phyloP scores from a whole-genome alignment of 2,329 filamentous ascomycete genomes.

The Phialocephala subalpina region DNA sequence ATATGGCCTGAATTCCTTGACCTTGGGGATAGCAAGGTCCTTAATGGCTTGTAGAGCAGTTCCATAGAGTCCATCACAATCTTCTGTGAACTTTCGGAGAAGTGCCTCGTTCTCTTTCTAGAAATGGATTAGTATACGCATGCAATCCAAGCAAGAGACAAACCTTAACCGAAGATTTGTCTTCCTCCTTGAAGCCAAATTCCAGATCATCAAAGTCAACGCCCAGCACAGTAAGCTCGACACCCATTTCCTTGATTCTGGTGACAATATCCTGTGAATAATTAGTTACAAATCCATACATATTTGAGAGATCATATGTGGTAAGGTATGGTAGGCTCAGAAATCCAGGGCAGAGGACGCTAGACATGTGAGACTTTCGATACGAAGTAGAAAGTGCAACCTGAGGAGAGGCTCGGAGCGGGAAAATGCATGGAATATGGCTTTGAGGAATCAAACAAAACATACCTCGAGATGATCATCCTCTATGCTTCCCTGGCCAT shows the following conservation, averaged over 20 bases:
- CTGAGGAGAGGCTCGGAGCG: no score
- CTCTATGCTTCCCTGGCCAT: constrained; percentile 78
- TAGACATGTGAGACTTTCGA: background rate
- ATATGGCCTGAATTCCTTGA: constrained; percentile 80
- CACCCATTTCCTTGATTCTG: constrained; percentile 78
- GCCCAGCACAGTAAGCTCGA: constrained; percentile 84
- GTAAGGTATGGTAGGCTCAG: background rate
- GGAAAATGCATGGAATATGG: background rate
- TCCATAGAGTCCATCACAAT: constrained; percentile 70
- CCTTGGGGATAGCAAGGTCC: constrained; percentile 77
- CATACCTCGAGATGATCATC: constrained; percentile 66
- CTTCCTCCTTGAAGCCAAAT: constrained; percentile 91
- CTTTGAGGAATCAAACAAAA: background rate
- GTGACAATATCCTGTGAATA: constrained; percentile 65
- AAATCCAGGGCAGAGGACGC: background rate
- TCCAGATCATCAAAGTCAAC: constrained; percentile 94
- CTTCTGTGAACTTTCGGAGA: constrained; percentile 70
- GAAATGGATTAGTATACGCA: background rate
- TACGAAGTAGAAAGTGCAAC: background rate
- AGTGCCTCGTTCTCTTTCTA: constrained; percentile 76
- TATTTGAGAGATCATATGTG: background rate
- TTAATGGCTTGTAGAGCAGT: constrained; percentile 87
- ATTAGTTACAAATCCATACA: constrained; percentile 1
- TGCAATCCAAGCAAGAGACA: background rate
- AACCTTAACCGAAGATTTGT: constrained; percentile 78